These are phyloP conservation scores for Blastobotrys mokoenaii DNA, from an alignment of 805 yeast species.

Conservation along the genomic window DNA sequence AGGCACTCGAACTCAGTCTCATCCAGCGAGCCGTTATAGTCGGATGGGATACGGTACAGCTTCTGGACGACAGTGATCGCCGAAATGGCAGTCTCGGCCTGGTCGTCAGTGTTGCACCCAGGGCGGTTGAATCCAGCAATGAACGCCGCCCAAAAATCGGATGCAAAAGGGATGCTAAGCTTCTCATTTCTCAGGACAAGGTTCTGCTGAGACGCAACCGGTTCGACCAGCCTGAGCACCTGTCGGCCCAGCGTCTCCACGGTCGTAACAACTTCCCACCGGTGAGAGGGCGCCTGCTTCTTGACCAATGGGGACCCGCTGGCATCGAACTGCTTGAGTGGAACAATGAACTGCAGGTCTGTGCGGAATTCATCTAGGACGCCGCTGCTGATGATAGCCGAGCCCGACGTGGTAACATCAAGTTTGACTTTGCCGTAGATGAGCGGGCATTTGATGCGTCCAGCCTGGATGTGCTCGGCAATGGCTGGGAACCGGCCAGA, in stretches of 20 bases:
- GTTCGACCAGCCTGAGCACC: slow-evolving; percentile 22
- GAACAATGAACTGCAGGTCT: slow-evolving; percentile 13
- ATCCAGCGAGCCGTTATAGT: slow-evolving; percentile 3
- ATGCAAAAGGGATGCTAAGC: slow-evolving; percentile 28
- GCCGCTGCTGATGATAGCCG: not conserved
- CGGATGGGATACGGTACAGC: slow-evolving; percentile 14
- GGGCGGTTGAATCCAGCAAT: slow-evolving; percentile 21
- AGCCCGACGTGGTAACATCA: slow-evolving; percentile 6
- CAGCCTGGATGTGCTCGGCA: slow-evolving; percentile 11
- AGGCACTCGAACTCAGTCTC: slow-evolving; percentile 12
- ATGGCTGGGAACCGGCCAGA: slow-evolving; percentile 23
- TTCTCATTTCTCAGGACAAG: slow-evolving; percentile 22
- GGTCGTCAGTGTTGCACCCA: slow-evolving; percentile 9
- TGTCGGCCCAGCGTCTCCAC: slow-evolving; percentile 27
- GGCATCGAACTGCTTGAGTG: slow-evolving; percentile 5
- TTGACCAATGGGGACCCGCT: slow-evolving; percentile 4
- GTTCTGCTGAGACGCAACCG: slow-evolving; percentile 18
- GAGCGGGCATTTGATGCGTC: slow-evolving; percentile 19
- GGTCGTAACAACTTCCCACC: slow-evolving; percentile 27
- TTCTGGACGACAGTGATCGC: slow-evolving; percentile 29
- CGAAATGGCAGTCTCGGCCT: slow-evolving; percentile 20
- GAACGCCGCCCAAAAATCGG: slow-evolving; percentile 33
- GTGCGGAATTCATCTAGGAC: slow-evolving; percentile 10
- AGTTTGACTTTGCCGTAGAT: slow-evolving; percentile 27
- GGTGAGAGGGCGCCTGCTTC: slow-evolving; percentile 9